Evolutionary conservation across 208 protist species (phyloP).

Genomic region (Crithidia acanthocephali): DNA sequence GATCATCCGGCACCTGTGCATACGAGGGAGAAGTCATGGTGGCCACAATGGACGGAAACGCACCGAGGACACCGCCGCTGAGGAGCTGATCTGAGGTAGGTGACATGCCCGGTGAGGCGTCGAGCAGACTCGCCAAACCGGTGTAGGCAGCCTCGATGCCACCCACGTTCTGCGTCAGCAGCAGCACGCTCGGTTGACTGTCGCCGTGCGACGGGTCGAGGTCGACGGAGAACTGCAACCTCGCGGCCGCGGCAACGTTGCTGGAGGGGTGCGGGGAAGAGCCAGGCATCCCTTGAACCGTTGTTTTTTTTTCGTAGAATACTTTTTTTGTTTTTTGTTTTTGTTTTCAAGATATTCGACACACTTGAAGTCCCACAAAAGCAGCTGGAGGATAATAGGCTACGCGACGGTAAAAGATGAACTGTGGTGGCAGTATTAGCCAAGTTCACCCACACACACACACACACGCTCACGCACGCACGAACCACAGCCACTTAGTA

Average conservation of each 20-base stretch:
- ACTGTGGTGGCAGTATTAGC: too few species aligned
- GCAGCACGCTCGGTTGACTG: conserved; percentile 54
- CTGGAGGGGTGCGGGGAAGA: not conserved
- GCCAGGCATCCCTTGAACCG: not conserved
- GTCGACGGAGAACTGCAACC: conserved; percentile 31
- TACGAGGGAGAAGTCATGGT: conserved; percentile 9
- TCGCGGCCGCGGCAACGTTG: conserved; percentile 19
- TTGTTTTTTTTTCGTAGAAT: too few species aligned
- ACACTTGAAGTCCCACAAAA: too few species aligned
- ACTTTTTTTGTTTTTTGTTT: too few species aligned
- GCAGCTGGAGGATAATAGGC: too few species aligned
- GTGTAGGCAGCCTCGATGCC: conserved; percentile 43
- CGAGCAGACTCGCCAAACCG: not conserved
- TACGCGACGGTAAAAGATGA: too few species aligned
- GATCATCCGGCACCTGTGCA: conserved; percentile 6
- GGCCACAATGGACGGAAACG: conserved; percentile 5
- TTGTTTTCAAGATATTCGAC: too few species aligned
- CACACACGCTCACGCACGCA: too few species aligned
- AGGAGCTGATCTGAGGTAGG: conserved; percentile 7
- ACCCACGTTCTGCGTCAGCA: conserved; percentile 84
- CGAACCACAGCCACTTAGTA: too few species aligned
- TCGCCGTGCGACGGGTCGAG: conserved; percentile 21
- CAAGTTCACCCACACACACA: too few species aligned
- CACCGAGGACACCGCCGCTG: not conserved
- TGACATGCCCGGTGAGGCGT: conserved; percentile 4